phyloP scores from a whole-genome alignment of 164 flowering plant genomes.

The Stephania yunnanensis region DNA sequence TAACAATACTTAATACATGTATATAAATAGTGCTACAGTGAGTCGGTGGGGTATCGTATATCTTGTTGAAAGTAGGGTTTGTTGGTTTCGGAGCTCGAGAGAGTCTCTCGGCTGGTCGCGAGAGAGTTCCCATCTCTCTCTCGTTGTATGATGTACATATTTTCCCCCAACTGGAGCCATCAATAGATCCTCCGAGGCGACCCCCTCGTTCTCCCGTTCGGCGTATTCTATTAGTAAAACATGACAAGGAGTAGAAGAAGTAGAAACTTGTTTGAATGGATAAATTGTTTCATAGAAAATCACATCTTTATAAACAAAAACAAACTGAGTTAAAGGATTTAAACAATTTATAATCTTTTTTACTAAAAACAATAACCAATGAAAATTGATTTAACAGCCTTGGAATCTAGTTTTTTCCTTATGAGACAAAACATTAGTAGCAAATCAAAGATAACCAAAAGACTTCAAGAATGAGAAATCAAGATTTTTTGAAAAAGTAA shows the following conservation, averaged over 20 bases:
- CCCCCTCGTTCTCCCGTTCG: too few relatives aligned
- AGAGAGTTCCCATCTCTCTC: too few relatives aligned
- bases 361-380: slow-evolving; percentile 1
- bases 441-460: not conserved
- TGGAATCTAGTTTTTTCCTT: not conserved
- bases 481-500: not conserved
- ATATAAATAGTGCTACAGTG: too few relatives aligned
- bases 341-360: not conserved
- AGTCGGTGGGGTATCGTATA: too few relatives aligned
- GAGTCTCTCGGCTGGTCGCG: too few relatives aligned
- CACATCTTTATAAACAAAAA: not conserved
- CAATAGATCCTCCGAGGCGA: too few relatives aligned
- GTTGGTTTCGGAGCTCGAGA: too few relatives aligned
- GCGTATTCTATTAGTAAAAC: too few relatives aligned
- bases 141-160: too few relatives aligned
- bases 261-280: not conserved
- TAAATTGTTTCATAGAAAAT: not conserved
- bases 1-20: too few relatives aligned
- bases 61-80: too few relatives aligned
- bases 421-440: not conserved
- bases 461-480: not conserved
- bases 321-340: not conserved
- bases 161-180: too few relatives aligned
- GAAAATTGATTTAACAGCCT: not conserved
- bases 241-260: not conserved